Conservation (phyloP, 768 basidiomycete genomes). For the Tylopilus felleus region DNA sequence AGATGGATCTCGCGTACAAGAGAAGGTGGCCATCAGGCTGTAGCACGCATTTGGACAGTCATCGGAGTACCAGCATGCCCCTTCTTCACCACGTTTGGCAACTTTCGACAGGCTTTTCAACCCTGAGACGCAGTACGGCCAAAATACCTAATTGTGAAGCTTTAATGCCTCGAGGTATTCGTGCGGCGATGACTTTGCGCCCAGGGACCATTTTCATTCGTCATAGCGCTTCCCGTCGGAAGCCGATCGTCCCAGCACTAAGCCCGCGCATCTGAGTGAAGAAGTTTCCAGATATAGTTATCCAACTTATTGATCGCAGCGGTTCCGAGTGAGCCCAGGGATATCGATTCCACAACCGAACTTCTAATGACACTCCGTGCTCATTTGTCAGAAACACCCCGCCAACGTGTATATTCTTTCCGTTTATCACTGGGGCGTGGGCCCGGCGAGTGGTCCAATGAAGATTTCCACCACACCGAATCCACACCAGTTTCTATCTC, state of each 20-base stretch:
- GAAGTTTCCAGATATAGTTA: constrained; percentile 8
- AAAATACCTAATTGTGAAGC: constrained; percentile 30
- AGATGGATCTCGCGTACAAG: constrained; percentile 22
- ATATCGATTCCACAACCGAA: constrained; percentile 20
- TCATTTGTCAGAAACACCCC: constrained; percentile 25
- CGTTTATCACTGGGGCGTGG: constrained; percentile 23
- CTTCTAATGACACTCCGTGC: constrained; percentile 30
- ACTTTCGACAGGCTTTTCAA: constrained; percentile 21
- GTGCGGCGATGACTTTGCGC: constrained; percentile 32
- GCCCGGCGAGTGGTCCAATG: constrained; percentile 18
- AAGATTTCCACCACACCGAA: constrained; percentile 19
- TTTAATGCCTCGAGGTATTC: constrained; percentile 31
- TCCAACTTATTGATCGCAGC: constrained; percentile 12
- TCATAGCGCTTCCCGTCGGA: constrained; percentile 30
- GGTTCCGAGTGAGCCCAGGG: constrained; percentile 22
- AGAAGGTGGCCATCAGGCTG: constrained; percentile 8
- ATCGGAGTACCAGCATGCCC: constrained; percentile 10
- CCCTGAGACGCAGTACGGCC: constrained; percentile 31
- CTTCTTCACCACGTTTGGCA: constrained; percentile 9
- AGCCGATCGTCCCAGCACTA: constrained; percentile 21
- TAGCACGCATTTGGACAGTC: constrained; percentile 6
- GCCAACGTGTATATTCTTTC: constrained; percentile 31
- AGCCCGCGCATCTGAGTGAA: constrained; percentile 17
- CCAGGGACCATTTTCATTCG: constrained; percentile 24
- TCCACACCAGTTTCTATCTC: constrained; percentile 6